Evolutionary conservation across 805 yeast species (phyloP), one percentile per base, ranked within the genome.

Genomic region (Yamadazyma sp.): DNA sequence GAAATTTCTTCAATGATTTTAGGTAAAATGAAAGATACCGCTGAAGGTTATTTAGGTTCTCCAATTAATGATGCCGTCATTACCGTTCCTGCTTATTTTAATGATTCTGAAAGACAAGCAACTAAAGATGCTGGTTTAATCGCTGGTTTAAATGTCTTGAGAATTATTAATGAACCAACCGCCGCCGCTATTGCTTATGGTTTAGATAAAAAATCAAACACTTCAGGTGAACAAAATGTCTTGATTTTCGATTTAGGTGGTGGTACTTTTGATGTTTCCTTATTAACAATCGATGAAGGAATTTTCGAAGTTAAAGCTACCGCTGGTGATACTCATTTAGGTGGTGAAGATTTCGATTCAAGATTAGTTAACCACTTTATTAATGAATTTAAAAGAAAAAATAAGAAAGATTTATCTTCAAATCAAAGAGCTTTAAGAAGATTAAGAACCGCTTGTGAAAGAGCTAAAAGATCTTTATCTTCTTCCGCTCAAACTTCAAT

Each of bases 291-390:
- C 58, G 95, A 87, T 59, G 85, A 82, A 49, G 96, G 95, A 69
- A 88, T 87, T 41, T 86, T 86, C 57, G 95, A 86, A 70, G 96
- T 86, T 38, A 77, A 83, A 68, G 89, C 95, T 37, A 86, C 96
- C 44, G 87, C 94, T 43, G 96, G 96, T 82, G 95, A 87, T 64
- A 87, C 96, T 45, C 96, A 87, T 65, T 78, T 87, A 69, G 96
- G 96, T 77, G 96, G 96, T 78, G 95, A 87, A 73, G 96, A 87
- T 70, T 87, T 87, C 53, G 96, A 87, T 70, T 79, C 76, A 73
- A 80, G 87, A 66, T 82, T 87, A 58, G 89, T 87, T 47, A 81
- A 81, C 67, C 93, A 86, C 69, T 85, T 89, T 61, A 76, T 79
- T 58, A 84, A 83, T 69, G 97, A 89, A 64, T 88, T 88, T 75